Evolutionary conservation across 2,329 filamentous ascomycete species (phyloP), one percentile per base, ranked within the genome.

Genomic region (Colletotrichum eleusines): DNA sequence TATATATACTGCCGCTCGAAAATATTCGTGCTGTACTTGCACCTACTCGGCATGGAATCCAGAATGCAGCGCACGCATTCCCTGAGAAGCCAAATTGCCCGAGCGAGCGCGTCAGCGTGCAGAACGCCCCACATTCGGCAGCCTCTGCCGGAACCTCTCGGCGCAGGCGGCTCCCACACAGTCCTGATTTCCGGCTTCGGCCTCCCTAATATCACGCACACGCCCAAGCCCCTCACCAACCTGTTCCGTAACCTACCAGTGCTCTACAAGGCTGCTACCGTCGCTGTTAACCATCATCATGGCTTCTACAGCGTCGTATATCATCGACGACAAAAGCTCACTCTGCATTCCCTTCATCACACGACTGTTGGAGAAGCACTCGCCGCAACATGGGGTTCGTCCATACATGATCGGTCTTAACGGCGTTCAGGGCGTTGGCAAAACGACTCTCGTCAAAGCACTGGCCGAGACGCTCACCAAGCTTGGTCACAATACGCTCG

Each of bases 361-460:
- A 44, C 82, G 87, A 48, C 88, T 86, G 55, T 83, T 94, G 67
- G 78, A 84, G 69, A 50, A 57, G 23, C 60, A 60, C 11, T 73
- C 79, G 44, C 87, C 91, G 78, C 48, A 68, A 46, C 72, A 78
- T 81, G 78, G 81, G 73, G 66, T 74, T 76, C 87, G 86, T 26
- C 94, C 94, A 35, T 93, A 97, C 80, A 89, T 97, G 79, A 87
- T 98, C 73, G 95, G 94, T 57, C 87, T 98, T 76, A 97, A 97
- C 76, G 95, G 95, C 72, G 90, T 97, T 35, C 95, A 98, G 82
- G 95, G 95, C 72, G 92, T 93, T 46, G 95, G 95, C 75, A 98
- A 98, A 84, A 97, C 95, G 4, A 97, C 95, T 16, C 87, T 97
- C 76, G 94, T 95, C 46, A 86, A 86, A 46, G 85, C 88, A 5